Evolutionary conservation across 176 grass and related monocot genomes (phyloP), one percentile per base, ranked within the genome.

Genomic region (Themeda triandra): DNA sequence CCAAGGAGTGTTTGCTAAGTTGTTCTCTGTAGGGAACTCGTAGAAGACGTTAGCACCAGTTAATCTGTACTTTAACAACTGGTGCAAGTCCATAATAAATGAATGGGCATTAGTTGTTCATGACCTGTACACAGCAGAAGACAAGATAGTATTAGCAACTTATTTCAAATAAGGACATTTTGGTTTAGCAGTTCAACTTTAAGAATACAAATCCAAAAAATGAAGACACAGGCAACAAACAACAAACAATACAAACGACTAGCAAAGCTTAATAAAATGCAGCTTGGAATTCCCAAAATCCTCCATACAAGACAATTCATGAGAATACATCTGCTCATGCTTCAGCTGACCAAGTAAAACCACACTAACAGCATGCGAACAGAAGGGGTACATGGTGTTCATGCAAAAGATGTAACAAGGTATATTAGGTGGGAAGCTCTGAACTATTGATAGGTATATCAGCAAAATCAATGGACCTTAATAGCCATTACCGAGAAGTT

Each of bases 21-120:
- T 89, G 71, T 78, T 92, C 21, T 83, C 84, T 77, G 90, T 71
- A 73, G 87, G 87, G 49, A 86, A 81, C 90, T 86, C 70, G 35
- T 45, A 94, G 62, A 80, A 80, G 21, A 86, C 27, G 40, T 94
- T 86, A 82, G 85, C 82, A 46, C 86, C 45, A 15, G 82, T 85
- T 54, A 92, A 81, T 90, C 70, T 83, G 87, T 93, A 91, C 69
- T 97, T 92, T 2, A 94, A 88, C 37, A 95, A 51, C 87, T 92
- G 93, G 70, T 90, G 91, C 25, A 88, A 90, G 86, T 98, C 91
- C 96, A 98, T 98, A 89, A 85, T 94, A 93, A 67, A 81, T 85
- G 88, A 84, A 86, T 23, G 69, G 4, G 44, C 80, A 90, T 87
- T 82, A 92, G 88, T 83, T 83, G 73, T 85, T 87, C 80, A 87